phyloP scores from a whole-genome alignment of 2,329 filamentous ascomycete species.

The Monilinia laxa region DNA sequence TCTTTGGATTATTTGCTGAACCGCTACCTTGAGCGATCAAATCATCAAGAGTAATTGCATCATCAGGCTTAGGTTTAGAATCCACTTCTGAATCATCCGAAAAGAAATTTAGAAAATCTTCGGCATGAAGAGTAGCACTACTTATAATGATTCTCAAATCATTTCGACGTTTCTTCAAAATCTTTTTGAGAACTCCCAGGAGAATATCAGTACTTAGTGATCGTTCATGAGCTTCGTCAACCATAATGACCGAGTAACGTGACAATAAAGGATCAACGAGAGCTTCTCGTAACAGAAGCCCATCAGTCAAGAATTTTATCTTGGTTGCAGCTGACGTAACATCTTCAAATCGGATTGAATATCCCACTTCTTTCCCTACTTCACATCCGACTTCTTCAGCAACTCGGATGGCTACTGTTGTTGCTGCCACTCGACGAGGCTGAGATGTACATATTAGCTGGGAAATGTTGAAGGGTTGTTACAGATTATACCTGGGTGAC shows the following conservation, averaged over 20 bases:
- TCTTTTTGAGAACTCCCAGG: slow-evolving; percentile 88
- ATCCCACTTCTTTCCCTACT: slow-evolving; percentile 86
- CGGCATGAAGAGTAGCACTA: slow-evolving; percentile 89
- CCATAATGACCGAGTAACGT: slow-evolving; percentile 93
- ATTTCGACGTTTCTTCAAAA: slow-evolving; percentile 67
- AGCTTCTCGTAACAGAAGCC: slow-evolving; percentile 85
- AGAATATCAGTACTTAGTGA: slow-evolving; percentile 91
- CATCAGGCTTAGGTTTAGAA: slow-evolving; percentile 38
- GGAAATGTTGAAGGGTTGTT: too few relatives aligned
- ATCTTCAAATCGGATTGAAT: slow-evolving; percentile 91
- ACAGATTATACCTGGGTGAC: slow-evolving; percentile 73
- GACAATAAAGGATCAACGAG: slow-evolving; percentile 89
- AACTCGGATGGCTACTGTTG: slow-evolving; percentile 82
- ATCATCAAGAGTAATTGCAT: slow-evolving; percentile 43
- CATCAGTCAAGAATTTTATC: slow-evolving; percentile 96
- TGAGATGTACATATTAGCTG: slow-evolving; percentile 42
- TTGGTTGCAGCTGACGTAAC: slow-evolving; percentile 79
- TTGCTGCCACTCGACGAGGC: slow-evolving; percentile 88
- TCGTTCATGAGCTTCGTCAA: slow-evolving; percentile 94
- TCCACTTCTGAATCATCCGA: slow-evolving; percentile 41
- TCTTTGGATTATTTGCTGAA: slow-evolving; percentile 31
- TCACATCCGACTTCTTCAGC: slow-evolving; percentile 86
- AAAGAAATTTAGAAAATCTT: slow-evolving; percentile 83
- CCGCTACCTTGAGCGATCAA: slow-evolving; percentile 34
- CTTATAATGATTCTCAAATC: slow-evolving; percentile 88